These are phyloP conservation scores for Boletales sp. DNA, from an alignment of 768 basidiomycete genomes.

Conservation along the genomic window DNA sequence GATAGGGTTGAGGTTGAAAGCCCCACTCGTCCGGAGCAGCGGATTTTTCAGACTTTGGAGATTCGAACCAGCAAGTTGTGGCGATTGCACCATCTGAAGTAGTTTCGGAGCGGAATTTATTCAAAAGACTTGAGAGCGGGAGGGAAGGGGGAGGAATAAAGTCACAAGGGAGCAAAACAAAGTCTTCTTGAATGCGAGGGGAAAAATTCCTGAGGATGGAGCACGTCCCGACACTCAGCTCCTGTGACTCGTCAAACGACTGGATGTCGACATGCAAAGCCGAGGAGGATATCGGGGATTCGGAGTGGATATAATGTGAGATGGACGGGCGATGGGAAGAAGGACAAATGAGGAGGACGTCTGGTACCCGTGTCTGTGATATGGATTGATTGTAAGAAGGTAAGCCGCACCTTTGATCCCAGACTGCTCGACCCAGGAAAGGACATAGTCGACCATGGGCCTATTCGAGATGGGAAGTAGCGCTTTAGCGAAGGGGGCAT, in stretches of 20 bases:
- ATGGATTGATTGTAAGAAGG: conserved; percentile 1
- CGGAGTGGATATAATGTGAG: conserved; percentile 82
- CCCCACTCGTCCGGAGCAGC: conserved; percentile 67
- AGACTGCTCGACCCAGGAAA: conserved; percentile 85
- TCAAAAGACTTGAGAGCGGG: conserved; percentile 64
- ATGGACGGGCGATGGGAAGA: conserved; percentile 68
- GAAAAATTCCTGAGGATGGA: conserved; percentile 75
- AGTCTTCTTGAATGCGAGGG: conserved; percentile 73
- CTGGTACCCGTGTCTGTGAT: conserved; percentile 37
- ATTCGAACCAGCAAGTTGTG: conserved; percentile 63
- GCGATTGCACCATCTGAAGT: conserved; percentile 61
- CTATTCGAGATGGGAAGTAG: conserved; percentile 84
- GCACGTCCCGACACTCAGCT: conserved; percentile 66
- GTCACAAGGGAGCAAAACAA: conserved; percentile 88
- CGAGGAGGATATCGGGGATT: conserved; percentile 56
- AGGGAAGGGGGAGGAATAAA: conserved; percentile 76
- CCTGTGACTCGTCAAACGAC: conserved; percentile 71
- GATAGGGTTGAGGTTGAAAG: conserved; percentile 35
- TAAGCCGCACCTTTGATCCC: conserved; percentile 67
- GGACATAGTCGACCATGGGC: conserved; percentile 79
- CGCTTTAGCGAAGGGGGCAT: conserved; percentile 82
- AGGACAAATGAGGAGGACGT: conserved; percentile 86
- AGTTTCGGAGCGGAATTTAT: conserved; percentile 77
- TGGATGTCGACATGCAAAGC: conserved; percentile 74
- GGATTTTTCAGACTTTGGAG: conserved; percentile 50